These are phyloP conservation scores for Leishmania tarentolae DNA, from an alignment of 208 protist species.

Conservation along the genomic window DNA sequence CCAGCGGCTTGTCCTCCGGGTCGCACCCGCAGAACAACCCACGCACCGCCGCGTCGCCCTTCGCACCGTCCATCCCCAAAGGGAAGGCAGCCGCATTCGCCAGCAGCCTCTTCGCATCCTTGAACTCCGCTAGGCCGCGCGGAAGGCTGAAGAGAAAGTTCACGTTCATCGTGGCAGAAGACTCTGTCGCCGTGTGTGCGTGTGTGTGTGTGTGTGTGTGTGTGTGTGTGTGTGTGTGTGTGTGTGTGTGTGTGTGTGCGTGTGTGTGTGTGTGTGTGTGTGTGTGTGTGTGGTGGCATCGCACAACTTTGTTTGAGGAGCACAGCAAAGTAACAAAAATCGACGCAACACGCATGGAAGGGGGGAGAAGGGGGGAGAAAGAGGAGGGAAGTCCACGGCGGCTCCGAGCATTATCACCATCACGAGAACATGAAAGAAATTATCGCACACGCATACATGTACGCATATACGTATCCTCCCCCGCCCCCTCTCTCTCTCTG, in stretches of 20 bases:
- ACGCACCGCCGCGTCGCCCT: background rate
- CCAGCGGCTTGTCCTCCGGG: slow-evolving; percentile 33
- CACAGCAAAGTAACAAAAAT: background rate
- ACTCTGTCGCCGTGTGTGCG: no score
- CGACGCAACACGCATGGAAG: background rate
- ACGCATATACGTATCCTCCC: no score
- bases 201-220: no score
- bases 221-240: no score
- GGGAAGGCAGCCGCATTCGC: slow-evolving; percentile 14
- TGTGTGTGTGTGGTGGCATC: no score
- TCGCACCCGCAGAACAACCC: slow-evolving; percentile 38
- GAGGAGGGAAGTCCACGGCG: background rate
- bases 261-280: no score
- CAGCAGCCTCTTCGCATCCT: slow-evolving; percentile 26
- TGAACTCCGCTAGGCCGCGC: slow-evolving; percentile 9
- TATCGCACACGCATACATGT: background rate
- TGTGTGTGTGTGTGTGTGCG: no score
- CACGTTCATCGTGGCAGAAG: slow-evolving; percentile 27
- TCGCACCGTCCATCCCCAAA: background rate
- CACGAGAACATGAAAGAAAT: background rate
- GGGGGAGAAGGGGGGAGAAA: background rate
- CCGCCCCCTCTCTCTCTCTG: no score
- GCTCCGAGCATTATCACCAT: background rate
- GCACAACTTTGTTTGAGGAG: no score
- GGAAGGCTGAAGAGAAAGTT: slow-evolving; percentile 26